phyloP scores from a whole-genome alignment of 2,329 filamentous ascomycete genomes.

The Botrytis galanthina region DNA sequence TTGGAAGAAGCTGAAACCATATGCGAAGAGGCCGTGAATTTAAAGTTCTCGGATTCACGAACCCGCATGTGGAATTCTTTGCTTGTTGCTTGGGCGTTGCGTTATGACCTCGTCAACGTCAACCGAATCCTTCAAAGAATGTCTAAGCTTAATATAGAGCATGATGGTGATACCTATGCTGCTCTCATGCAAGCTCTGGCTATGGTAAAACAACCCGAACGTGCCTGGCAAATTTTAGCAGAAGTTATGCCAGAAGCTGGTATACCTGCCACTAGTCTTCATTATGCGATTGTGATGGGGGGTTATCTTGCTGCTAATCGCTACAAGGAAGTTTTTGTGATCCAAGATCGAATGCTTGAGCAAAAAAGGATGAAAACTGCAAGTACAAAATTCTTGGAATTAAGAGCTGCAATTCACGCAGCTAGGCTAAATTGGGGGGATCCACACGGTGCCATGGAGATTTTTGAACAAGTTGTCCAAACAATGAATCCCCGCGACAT shows the following conservation, averaged over 20 bases:
- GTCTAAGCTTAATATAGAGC: conserved; percentile 48
- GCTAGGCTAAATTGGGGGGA: conserved; percentile 4
- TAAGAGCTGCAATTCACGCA: conserved; percentile 36
- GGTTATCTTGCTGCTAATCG: conserved; percentile 43
- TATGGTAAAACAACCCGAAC: conserved; percentile 51
- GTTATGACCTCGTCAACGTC: conserved; percentile 55
- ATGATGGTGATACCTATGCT: conserved; percentile 58
- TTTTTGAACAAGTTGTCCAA: conserved; percentile 31
- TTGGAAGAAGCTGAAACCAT: conserved; percentile 57
- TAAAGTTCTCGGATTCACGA: conserved; percentile 50
- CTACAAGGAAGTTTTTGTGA: conserved; percentile 48
- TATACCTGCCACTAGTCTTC: conserved; percentile 46
- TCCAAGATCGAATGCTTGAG: conserved; percentile 44
- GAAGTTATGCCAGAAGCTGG: conserved; percentile 50
- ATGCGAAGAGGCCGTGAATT: conserved; percentile 54
- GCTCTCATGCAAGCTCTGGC: conserved; percentile 59
- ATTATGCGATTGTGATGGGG: conserved; percentile 53
- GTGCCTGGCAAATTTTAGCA: conserved; percentile 53
- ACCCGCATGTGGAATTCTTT: conserved; percentile 77
- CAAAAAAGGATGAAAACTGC: conserved; percentile 42
- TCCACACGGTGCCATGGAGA: conserved; percentile 27
- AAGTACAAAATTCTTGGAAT: conserved; percentile 44
- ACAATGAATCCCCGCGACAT: conserved; percentile 34
- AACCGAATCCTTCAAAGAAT: conserved; percentile 55
- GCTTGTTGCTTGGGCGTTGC: conserved; percentile 65